Evolutionary conservation across 192 early-diverging fungal species (phyloP).

Genomic region (Helicostylum pulchrum): DNA sequence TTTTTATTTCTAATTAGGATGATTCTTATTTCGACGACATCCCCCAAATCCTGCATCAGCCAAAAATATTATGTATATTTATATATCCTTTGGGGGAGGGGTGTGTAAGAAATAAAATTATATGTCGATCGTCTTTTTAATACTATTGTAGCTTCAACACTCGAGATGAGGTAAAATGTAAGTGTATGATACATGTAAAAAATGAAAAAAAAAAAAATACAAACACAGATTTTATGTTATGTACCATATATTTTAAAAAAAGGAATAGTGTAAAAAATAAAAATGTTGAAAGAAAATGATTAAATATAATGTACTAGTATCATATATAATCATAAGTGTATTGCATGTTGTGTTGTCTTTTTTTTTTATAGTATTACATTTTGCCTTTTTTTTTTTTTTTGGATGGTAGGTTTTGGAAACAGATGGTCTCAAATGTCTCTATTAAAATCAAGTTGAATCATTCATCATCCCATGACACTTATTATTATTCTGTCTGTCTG

Average conservation of each 20-base stretch:
- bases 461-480: not conserved
- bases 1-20: conserved; percentile 10
- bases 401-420: conserved; percentile 7
- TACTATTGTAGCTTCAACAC: not conserved
- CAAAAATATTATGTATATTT: not conserved
- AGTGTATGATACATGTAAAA: not conserved
- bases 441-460: not conserved
- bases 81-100: not conserved
- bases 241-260: no score
- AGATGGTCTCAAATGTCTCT: conserved; percentile 24
- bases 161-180: not conserved
- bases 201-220: not conserved
- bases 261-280: no score
- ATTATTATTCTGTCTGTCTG: not conserved
- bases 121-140: not conserved
- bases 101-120: not conserved
- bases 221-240: not conserved
- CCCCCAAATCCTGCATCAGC: conserved; percentile 10
- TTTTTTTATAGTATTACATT: not conserved
- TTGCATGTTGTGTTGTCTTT: no score
- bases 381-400: conserved; percentile 1
- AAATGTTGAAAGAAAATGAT: no score
- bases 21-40: conserved; percentile 17
- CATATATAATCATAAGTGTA: no score
- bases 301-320: no score